Percentiles rank a stretch among this genome's conserved stretches.
These are phyloP conservation scores for Xylariomycetidae sp. DNA, from an alignment of 2,329 filamentous ascomycete species.

Conservation along the genomic window DNA sequence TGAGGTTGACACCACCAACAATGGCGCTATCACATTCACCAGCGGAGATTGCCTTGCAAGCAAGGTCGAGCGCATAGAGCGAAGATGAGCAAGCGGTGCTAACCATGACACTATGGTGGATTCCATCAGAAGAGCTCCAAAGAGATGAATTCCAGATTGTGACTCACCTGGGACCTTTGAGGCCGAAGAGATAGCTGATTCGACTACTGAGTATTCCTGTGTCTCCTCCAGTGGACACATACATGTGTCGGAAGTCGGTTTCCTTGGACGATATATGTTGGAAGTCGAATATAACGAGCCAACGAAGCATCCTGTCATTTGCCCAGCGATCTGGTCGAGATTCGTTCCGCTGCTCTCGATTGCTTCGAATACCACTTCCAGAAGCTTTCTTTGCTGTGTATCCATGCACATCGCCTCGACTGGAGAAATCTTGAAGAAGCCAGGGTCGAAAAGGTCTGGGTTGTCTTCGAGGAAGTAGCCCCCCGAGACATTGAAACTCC, in stretches of 20 bases:
- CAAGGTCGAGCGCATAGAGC: slow-evolving; percentile 6
- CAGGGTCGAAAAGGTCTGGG: neutral
- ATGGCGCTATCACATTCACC: slow-evolving; percentile 9
- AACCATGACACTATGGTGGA: slow-evolving; percentile 1
- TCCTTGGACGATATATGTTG: neutral
- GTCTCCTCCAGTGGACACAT: neutral
- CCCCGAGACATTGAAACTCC: neutral
- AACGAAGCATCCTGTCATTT: neutral
- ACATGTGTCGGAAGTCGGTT: neutral
- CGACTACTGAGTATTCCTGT: neutral
- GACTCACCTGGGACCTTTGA: neutral
- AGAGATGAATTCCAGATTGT: too few species aligned
- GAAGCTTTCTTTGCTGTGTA: neutral
- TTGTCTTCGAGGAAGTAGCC: neutral
- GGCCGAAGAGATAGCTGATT: neutral
- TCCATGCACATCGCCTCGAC: neutral
- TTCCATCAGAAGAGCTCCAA: too few species aligned
- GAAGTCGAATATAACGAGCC: neutral
- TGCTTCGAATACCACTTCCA: neutral
- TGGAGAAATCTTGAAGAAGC: neutral
- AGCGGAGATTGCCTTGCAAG: slow-evolving; percentile 1
- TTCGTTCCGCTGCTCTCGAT: neutral
- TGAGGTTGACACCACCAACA: slow-evolving; percentile 6
- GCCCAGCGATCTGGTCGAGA: neutral
- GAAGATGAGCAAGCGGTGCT: slow-evolving; percentile 9